Evolutionary conservation across 1,284 basidiomycete genomes (phyloP).

Genomic region (Calocybe gambosa): DNA sequence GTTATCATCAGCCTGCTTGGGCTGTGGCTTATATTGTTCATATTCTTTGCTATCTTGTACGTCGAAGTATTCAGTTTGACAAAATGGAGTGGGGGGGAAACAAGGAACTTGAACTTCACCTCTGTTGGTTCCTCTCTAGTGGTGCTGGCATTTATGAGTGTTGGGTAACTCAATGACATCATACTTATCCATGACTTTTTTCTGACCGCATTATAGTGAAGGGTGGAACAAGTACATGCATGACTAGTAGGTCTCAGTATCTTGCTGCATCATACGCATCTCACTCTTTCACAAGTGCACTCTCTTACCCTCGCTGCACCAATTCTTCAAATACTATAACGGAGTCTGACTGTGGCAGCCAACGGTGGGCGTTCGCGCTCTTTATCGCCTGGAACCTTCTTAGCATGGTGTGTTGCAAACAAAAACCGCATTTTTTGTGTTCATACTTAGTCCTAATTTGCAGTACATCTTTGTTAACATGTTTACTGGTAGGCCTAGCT

Average conservation of each 20-base stretch:
- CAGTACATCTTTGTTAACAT: slow-evolving; percentile 95
- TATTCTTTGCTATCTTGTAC: slow-evolving; percentile 89
- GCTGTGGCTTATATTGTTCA: slow-evolving; percentile 88
- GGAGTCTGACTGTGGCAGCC: slow-evolving; percentile 87
- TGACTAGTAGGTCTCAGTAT: slow-evolving; percentile 65
- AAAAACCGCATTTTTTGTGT: not conserved
- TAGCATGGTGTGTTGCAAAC: slow-evolving; percentile 90
- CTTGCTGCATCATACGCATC: slow-evolving; percentile 8
- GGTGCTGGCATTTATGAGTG: slow-evolving; percentile 80
- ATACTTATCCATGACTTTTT: not conserved
- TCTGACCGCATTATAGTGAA: slow-evolving; percentile 47
- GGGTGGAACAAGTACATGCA: slow-evolving; percentile 97
- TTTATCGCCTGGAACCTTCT: slow-evolving; percentile 97
- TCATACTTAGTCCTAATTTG: not conserved
- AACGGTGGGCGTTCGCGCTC: slow-evolving; percentile 78
- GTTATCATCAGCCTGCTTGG: slow-evolving; percentile 83
- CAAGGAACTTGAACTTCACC: slow-evolving; percentile 75
- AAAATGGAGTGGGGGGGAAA: slow-evolving; percentile 76
- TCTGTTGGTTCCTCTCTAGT: slow-evolving; percentile 78
- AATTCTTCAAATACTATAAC: slow-evolving; percentile 40
- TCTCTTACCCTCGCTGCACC: slow-evolving; percentile 82
- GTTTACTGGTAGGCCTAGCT: slow-evolving; percentile 64
- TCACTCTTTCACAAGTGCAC: slow-evolving; percentile 40
- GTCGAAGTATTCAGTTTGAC: slow-evolving; percentile 94
- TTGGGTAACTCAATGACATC: slow-evolving; percentile 44